These are phyloP conservation scores for Chlamydomonas asymmetrica DNA, from an alignment of 139 green algal species.

Conservation along the genomic window DNA sequence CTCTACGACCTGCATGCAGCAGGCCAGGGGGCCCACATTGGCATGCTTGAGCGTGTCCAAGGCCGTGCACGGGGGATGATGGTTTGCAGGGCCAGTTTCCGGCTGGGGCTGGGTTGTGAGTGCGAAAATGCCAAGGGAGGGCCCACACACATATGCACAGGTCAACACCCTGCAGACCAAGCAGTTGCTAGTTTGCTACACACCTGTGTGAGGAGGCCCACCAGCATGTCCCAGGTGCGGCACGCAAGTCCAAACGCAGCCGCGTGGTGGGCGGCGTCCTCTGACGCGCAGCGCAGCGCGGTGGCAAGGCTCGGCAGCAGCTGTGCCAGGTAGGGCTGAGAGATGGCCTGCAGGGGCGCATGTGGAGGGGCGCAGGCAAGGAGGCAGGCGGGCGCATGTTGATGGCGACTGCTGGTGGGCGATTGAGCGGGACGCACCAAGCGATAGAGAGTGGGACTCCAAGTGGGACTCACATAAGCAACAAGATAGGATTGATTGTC, in stretches of 20 bases:
- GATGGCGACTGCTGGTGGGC: neutral
- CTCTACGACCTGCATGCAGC: neutral
- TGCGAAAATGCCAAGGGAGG: no score
- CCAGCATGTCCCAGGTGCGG: conserved; percentile 5
- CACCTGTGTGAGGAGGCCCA: conserved; percentile 19
- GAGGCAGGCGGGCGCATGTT: neutral
- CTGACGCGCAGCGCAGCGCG: neutral
- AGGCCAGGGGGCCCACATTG: neutral
- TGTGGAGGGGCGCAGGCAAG: neutral
- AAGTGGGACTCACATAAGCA: no score
- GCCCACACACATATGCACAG: neutral
- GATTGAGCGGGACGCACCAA: neutral
- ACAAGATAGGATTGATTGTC: no score
- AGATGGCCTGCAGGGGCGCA: neutral
- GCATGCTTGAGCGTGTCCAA: neutral
- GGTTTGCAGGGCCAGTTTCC: neutral
- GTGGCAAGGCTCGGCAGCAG: no score
- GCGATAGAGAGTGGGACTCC: neutral
- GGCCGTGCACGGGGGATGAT: neutral
- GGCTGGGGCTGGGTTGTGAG: no score
- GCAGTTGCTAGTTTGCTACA: neutral
- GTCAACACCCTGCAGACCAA: neutral
- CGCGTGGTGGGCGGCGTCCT: conserved; percentile 9
- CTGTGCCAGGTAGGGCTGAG: no score
- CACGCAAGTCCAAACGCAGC: neutral